Evolutionary conservation across 176 grass and related monocot genomes (phyloP).

Genomic region (Rhynchospora tenuis): DNA sequence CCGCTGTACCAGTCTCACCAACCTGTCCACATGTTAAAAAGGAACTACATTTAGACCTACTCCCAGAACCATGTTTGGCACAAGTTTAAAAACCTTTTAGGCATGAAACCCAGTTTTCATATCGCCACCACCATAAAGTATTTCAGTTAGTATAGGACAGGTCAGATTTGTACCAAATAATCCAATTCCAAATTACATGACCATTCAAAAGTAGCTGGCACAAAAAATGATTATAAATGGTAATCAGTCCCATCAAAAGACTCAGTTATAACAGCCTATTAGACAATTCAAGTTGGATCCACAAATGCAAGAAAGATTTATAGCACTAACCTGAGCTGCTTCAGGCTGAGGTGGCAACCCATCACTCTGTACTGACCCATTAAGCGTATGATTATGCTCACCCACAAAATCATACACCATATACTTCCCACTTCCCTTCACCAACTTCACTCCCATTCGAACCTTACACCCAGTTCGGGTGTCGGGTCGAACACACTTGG

Average conservation of each 20-base stretch:
- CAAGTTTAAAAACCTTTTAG: background rate
- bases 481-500: slow-evolving; percentile 15
- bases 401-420: slow-evolving; percentile 23
- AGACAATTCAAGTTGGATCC: background rate
- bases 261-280: background rate
- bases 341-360: slow-evolving; percentile 1
- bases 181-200: background rate
- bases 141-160: background rate
- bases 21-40: slow-evolving; percentile 5
- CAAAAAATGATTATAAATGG: background rate
- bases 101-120: background rate
- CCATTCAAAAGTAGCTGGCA: background rate
- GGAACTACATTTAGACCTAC: background rate
- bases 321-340: background rate
- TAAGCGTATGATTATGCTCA: slow-evolving; percentile 28
- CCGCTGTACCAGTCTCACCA: slow-evolving; percentile 1
- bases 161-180: background rate
- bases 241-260: background rate
- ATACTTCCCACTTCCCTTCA: slow-evolving; percentile 12
- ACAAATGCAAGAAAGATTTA: background rate
- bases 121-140: background rate
- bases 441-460: slow-evolving; percentile 23
- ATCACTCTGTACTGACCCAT: background rate
- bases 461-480: slow-evolving; percentile 23
- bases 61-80: background rate